A percentile compares a stretch with the other conserved stretches of the same genome.
Evolutionary conservation across 164 flowering plant genomes (phyloP).

Genomic region (Santalum album): DNA sequence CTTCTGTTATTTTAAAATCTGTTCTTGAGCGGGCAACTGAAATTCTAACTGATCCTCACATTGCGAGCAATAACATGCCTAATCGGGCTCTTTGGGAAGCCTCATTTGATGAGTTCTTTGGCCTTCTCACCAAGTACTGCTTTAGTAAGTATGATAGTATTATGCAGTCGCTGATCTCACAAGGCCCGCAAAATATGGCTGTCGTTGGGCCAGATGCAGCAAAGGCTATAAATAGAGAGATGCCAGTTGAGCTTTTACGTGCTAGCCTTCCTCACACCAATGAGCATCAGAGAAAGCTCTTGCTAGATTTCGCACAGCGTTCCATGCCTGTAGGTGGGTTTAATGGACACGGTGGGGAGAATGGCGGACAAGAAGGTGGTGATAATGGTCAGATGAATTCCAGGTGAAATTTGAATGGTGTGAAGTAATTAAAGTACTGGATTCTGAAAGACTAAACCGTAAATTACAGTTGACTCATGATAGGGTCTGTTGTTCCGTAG

Average conservation of each 20-base stretch:
- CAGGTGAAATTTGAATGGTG: slow-evolving; percentile 14
- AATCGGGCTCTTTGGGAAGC: slow-evolving; percentile 57
- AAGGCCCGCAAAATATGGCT: slow-evolving; percentile 12
- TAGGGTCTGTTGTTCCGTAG: neutral
- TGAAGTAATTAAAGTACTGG: neutral
- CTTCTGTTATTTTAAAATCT: slow-evolving; percentile 39
- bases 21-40: slow-evolving; percentile 53
- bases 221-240: slow-evolving; percentile 35
- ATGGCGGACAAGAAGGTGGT: neutral
- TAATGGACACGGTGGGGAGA: slow-evolving; percentile 13
- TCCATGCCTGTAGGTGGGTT: slow-evolving; percentile 31
- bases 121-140: slow-evolving; percentile 52
- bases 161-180: slow-evolving; percentile 26
- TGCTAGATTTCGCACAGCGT: slow-evolving; percentile 38
- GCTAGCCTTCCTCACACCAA: slow-evolving; percentile 54
- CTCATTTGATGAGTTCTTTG: slow-evolving; percentile 51
- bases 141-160: slow-evolving; percentile 44
- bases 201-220: slow-evolving; percentile 28
- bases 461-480: neutral
- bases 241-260: slow-evolving; percentile 54
- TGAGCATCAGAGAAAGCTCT: slow-evolving; percentile 34
- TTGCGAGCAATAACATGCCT: slow-evolving; percentile 20
- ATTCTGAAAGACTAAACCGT: neutral
- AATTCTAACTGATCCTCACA: slow-evolving; percentile 32
- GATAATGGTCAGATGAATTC: slow-evolving; percentile 15